A percentile compares a stretch with the other conserved stretches of the same genome.
These are phyloP conservation scores for Brassica cretica DNA, from an alignment of 345 rosid genomes.

Conservation along the genomic window DNA sequence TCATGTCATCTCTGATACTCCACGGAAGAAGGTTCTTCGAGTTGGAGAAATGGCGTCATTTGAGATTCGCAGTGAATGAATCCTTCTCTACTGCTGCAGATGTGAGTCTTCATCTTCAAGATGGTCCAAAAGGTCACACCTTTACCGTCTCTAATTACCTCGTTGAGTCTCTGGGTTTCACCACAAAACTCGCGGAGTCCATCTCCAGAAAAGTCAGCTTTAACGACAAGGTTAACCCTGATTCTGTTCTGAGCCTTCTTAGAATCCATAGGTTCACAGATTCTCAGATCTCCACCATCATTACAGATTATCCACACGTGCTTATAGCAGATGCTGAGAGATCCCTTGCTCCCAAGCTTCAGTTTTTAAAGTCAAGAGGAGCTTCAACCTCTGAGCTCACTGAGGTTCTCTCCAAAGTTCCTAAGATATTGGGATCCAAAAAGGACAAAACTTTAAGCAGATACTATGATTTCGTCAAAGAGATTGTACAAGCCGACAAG, in stretches of 20 bases:
- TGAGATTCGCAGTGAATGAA: background rate
- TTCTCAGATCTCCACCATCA: constrained; percentile 27
- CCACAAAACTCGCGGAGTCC: background rate
- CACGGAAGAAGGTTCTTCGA: background rate
- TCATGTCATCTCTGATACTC: background rate
- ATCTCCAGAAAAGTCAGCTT: background rate
- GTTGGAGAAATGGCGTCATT: background rate
- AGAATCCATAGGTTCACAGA: constrained; percentile 25
- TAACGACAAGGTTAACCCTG: background rate
- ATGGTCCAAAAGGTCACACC: background rate
- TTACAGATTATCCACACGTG: background rate
- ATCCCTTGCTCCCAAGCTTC: constrained; percentile 28
- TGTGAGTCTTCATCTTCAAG: background rate
- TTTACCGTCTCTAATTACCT: background rate
- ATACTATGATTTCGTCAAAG: too few relatives aligned
- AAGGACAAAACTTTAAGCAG: too few relatives aligned
- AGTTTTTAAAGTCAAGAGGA: background rate
- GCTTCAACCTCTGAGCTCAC: constrained; percentile 5
- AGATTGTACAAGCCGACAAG: too few relatives aligned
- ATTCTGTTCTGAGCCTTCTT: background rate
- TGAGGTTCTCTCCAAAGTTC: background rate
- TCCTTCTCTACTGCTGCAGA: background rate
- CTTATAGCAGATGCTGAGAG: constrained; percentile 23
- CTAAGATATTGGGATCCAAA: too few relatives aligned
- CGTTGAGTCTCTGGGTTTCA: background rate